Evolutionary conservation across 495 filamentous ascomycete genomes (phyloP).

Genomic region (Staphylotrichum longicolle): DNA sequence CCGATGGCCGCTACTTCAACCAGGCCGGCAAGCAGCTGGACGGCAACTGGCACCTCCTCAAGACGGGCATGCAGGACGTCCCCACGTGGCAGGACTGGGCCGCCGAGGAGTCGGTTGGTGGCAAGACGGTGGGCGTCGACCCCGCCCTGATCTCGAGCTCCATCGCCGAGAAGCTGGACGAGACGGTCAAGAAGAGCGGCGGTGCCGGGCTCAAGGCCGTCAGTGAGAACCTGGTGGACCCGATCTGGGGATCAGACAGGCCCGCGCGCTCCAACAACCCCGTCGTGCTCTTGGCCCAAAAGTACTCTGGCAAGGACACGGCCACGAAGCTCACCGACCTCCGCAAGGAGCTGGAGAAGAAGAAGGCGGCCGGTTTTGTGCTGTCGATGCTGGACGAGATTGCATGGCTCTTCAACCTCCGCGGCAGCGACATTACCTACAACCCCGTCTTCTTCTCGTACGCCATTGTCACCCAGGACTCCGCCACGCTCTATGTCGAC

Average conservation of each 20-base stretch:
- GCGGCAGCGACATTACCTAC: slow-evolving; percentile 95
- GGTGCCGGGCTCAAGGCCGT: slow-evolving; percentile 72
- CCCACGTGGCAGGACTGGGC: slow-evolving; percentile 99
- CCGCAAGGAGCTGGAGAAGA: slow-evolving; percentile 87
- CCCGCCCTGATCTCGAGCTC: slow-evolving; percentile 81
- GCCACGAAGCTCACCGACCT: slow-evolving; percentile 82
- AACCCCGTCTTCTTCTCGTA: slow-evolving; percentile 99
- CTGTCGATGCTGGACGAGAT: slow-evolving; percentile 97
- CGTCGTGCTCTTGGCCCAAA: slow-evolving; percentile 63
- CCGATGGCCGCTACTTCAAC: slow-evolving; percentile 98
- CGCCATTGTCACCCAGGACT: slow-evolving; percentile 77
- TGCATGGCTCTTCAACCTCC: slow-evolving; percentile 95
- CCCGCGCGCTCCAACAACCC: slow-evolving; percentile 74
- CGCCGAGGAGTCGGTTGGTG: slow-evolving; percentile 75
- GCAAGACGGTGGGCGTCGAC: slow-evolving; percentile 88
- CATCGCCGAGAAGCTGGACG: slow-evolving; percentile 81
- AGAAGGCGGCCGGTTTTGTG: slow-evolving; percentile 82
- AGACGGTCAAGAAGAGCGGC: slow-evolving; percentile 84
- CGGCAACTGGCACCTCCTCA: slow-evolving; percentile 85
- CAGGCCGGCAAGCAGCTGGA: slow-evolving; percentile 93
- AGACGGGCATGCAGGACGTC: slow-evolving; percentile 88
- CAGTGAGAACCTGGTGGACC: slow-evolving; percentile 78
- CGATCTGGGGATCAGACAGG: slow-evolving; percentile 74
- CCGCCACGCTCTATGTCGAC: slow-evolving; percentile 83
- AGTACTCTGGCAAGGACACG: slow-evolving; percentile 81